Evolutionary conservation across 1,139 yeast genomes (phyloP), one percentile per base, ranked within the genome.

Genomic region (Casaregolazyma lundiana): DNA sequence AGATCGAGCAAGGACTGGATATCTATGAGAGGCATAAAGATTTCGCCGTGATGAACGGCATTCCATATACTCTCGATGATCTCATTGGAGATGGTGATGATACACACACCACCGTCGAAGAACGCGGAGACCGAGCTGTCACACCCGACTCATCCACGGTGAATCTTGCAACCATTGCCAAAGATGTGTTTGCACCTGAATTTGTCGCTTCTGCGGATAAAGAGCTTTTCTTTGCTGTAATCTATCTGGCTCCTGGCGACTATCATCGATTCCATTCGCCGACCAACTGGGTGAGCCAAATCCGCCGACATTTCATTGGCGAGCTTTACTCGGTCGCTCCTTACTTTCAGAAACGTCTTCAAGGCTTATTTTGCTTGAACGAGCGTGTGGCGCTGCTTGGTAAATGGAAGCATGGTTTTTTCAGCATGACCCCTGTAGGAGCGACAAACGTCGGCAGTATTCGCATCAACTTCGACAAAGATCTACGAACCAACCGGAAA

Each of bases 371-470:
- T 63, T 89, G 90, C 6, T 72, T 94, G 57, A 94, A 94, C 64
- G 99, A 94, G 68, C 77, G 99, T 58, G 98, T 94, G 6, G 95
- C 97, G 0, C 71, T 94, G 43, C 75, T 94, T 51, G 99, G 99
- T 2, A 82, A 87, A 60, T 94, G 98, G 97, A 86, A 86, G 62
- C 78, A 92, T 65, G 99, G 99, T 0, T 94, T 94, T 63, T 92
- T 92, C 70, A 84, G 95, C 53, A 94, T 94, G 99, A 90, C 96
- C 2, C 97, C 98, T 0, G 98, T 94, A 8, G 99, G 99, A 20
- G 99, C 99, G 22, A 94, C 98, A 5, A 94, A 94, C 65, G 99
- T 94, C 35, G 99, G 99, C 16, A 84, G 95, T 59, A 92, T 94
- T 55, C 81, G 85, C 49, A 78, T 94, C 54, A 88, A 90, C 62